Percentiles rank a stretch among this genome's conserved stretches.
These are phyloP conservation scores for Penicillium sp. DNA, from an alignment of 2,329 filamentous ascomycete genomes.

Conservation along the genomic window DNA sequence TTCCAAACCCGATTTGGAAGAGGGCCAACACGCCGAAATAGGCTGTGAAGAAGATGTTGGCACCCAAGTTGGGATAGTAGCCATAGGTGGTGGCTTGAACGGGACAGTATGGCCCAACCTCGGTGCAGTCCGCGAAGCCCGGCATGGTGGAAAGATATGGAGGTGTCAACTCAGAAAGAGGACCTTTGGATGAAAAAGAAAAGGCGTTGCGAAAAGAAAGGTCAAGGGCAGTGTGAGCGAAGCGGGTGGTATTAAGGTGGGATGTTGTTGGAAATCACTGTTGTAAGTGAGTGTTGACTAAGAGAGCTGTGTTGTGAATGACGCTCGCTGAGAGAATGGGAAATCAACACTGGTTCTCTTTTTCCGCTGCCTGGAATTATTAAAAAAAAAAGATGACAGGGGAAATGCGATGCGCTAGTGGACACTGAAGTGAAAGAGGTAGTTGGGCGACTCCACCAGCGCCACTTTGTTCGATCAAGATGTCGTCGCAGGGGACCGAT, in stretches of 20 bases:
- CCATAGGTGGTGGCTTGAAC: constrained; percentile 47
- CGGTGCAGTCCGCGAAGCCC: constrained; percentile 25
- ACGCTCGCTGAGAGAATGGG: too few species aligned
- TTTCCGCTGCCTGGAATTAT: too few species aligned
- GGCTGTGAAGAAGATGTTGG: constrained; percentile 48
- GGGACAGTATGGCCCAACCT: constrained; percentile 38
- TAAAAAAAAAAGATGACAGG: background rate
- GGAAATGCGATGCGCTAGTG: background rate
- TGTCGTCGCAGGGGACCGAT: too few species aligned
- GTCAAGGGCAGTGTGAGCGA: too few species aligned
- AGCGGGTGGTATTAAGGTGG: too few species aligned
- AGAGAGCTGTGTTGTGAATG: too few species aligned
- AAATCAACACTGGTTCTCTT: too few species aligned
- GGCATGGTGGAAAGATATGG: constrained; percentile 8
- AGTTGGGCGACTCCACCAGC: background rate
- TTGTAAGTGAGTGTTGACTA: too few species aligned
- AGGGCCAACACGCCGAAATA: constrained; percentile 48
- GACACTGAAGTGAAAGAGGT: background rate
- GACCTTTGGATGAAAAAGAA: too few species aligned
- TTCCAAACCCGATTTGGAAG: constrained; percentile 45
- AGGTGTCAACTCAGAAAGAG: background rate
- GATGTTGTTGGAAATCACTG: too few species aligned
- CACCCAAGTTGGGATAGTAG: constrained; percentile 48
- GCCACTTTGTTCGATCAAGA: too few species aligned
- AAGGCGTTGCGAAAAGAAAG: background rate